These are phyloP conservation scores for Fraxinus cuspidata DNA, from an alignment of 257 asterid species.

Conservation along the genomic window DNA sequence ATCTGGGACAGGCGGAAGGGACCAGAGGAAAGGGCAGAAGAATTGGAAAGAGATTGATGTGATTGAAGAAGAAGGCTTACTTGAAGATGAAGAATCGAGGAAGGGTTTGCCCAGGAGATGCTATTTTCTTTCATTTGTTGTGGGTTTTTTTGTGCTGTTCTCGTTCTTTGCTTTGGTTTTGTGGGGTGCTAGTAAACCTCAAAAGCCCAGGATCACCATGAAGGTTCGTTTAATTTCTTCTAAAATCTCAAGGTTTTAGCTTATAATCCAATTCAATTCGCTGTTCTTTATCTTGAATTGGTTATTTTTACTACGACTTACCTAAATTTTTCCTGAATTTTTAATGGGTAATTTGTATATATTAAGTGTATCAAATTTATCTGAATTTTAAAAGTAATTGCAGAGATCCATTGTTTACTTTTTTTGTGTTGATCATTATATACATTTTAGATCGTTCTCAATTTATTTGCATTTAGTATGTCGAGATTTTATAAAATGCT, in stretches of 20 bases:
- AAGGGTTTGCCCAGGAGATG: constrained; percentile 55
- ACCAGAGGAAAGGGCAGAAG: constrained; percentile 37
- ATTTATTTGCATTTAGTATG: background rate
- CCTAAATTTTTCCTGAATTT: too few species aligned
- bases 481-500: background rate
- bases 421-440: background rate
- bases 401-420: background rate
- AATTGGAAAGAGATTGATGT: constrained; percentile 59
- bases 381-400: background rate
- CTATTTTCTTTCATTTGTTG: constrained; percentile 59
- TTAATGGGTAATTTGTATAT: background rate
- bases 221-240: constrained; percentile 43
- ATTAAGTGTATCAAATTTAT: background rate
- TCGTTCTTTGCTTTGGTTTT: constrained; percentile 63
- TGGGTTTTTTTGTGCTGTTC: constrained; percentile 61
- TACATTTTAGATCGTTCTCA: background rate
- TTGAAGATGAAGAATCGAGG: constrained; percentile 47
- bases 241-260: background rate
- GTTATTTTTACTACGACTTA: too few species aligned
- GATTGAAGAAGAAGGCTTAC: constrained; percentile 77
- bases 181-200: constrained; percentile 68
- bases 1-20: constrained; percentile 46
- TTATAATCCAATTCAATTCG: background rate
- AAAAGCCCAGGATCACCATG: constrained; percentile 64
- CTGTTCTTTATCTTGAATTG: background rate